Conservation (phyloP, 164 flowering plant species). For the Vitis rotundifolia region DNA sequence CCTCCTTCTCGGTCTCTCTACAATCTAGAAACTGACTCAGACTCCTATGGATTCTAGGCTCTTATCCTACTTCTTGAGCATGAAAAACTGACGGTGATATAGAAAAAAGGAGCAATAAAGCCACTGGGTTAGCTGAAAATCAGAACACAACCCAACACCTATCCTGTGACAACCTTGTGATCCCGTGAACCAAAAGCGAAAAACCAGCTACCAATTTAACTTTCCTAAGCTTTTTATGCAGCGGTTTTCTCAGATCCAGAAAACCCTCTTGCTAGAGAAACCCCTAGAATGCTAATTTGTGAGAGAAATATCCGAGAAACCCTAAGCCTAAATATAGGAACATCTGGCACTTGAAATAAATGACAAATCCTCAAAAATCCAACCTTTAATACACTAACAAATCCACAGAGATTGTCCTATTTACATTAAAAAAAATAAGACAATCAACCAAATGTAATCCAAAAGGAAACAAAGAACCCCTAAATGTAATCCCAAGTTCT, state of each 20-base stretch:
- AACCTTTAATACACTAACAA: not conserved
- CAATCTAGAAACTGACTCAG: not conserved
- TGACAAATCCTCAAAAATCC: constrained; percentile 2
- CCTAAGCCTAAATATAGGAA: constrained; percentile 5
- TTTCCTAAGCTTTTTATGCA: too few relatives aligned
- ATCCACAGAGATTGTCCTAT: not conserved
- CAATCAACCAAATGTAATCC: constrained; percentile 1
- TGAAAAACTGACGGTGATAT: not conserved
- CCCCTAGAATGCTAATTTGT: constrained; percentile 1
- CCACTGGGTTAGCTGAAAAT: constrained; percentile 17
- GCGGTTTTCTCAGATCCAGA: constrained; percentile 20
- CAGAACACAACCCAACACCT: constrained; percentile 16
- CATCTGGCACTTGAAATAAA: constrained; percentile 19
- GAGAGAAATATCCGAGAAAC: not conserved
- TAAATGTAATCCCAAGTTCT: not conserved
- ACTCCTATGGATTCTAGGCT: not conserved
- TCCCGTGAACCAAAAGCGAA: constrained; percentile 19
- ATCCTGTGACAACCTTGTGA: constrained; percentile 26
- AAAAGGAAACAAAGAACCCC: not conserved
- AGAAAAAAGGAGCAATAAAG: not conserved
- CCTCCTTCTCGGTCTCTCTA: constrained; percentile 1
- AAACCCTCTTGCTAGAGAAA: not conserved
- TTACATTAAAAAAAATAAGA: constrained; percentile 10
- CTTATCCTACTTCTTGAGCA: not conserved
- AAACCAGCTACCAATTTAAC: constrained; percentile 5